Evolutionary conservation across 1,284 basidiomycete genomes (phyloP), one percentile per base, ranked within the genome.

Genomic region (Apiotrichum domesticum): DNA sequence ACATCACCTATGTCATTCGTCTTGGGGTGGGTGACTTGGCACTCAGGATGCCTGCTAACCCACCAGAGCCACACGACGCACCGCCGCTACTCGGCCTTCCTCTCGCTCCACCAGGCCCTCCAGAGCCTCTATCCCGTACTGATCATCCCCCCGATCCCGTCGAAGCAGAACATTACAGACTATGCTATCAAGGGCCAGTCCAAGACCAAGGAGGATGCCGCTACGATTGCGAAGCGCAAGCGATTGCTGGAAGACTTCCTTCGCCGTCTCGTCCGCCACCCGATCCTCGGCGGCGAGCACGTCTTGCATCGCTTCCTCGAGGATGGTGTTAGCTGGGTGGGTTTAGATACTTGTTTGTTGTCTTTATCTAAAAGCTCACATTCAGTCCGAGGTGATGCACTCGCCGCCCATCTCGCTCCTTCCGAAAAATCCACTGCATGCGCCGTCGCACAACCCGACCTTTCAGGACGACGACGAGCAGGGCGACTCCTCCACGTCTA

Each of bases 131-230:
- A 98, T 74, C 96, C 96, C 0, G 97, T 94, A 11, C 79, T 95
- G 65, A 98, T 99, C 69, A 88, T 99, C 61, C 95, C 96, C 1
- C 96, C 96, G 40, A 96, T 99, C 61, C 96, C 96, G 1, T 93
- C 90, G 4, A 98, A 99, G 78, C 94, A 98, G 78, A 88, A 87
- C 2, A 81, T 99, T 35, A 85, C 90, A 34, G 96, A 98, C 70
- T 98, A 98, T 79, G 96, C 96, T 0, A 87, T 94, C 60, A 97
- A 98, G 78, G 75, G 75, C 4, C 95, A 97, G 72, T 86, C 83
- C 14, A 97, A 95, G 77, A 95, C 95, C 10, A 98, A 96, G 72
- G 94, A 98, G 71, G 96, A 99, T 70, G 85, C 87, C 1, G 85
- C 87, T 2, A 86, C 98, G 79, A 97, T 99, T 71, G 85, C 91